Conservation (phyloP, 768 basidiomycete genomes). For the Boletellus sp. region DNA sequence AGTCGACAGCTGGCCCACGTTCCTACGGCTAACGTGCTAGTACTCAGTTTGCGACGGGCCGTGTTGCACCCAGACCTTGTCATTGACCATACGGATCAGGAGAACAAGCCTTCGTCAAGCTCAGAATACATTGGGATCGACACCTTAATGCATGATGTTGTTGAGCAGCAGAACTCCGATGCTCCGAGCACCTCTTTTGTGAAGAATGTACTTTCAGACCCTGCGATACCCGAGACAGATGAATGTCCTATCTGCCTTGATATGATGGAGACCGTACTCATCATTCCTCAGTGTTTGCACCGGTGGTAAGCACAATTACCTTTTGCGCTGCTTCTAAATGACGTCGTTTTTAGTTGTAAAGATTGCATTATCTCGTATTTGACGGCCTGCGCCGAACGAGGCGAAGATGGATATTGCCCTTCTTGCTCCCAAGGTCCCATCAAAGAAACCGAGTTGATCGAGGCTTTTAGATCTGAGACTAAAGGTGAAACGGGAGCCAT, state of each 20-base stretch:
- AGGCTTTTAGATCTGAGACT: conserved; percentile 45
- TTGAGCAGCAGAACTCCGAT: conserved; percentile 31
- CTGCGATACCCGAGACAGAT: conserved; percentile 45
- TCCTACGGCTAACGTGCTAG: conserved; percentile 6
- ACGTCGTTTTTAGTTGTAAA: conserved; percentile 60
- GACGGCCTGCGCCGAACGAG: conserved; percentile 62
- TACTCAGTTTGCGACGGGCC: conserved; percentile 74
- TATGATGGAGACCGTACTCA: conserved; percentile 63
- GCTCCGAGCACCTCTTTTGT: conserved; percentile 45
- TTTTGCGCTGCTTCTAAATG: neutral
- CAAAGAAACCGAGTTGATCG: conserved; percentile 59
- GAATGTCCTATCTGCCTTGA: conserved; percentile 86
- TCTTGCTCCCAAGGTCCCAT: conserved; percentile 72
- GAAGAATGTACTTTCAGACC: conserved; percentile 60
- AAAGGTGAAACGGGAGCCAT: conserved; percentile 2
- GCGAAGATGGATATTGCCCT: conserved; percentile 73
- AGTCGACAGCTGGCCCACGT: neutral
- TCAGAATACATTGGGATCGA: conserved; percentile 50
- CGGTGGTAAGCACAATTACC: conserved; percentile 48
- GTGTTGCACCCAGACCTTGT: conserved; percentile 90
- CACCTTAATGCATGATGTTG: conserved; percentile 54
- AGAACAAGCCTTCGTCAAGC: conserved; percentile 31
- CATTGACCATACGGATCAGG: conserved; percentile 45
- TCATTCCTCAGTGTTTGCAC: conserved; percentile 76
- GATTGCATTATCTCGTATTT: conserved; percentile 83